phyloP scores from a whole-genome alignment of 148 eudicot genomes.

The Chenopodium quinoa region DNA sequence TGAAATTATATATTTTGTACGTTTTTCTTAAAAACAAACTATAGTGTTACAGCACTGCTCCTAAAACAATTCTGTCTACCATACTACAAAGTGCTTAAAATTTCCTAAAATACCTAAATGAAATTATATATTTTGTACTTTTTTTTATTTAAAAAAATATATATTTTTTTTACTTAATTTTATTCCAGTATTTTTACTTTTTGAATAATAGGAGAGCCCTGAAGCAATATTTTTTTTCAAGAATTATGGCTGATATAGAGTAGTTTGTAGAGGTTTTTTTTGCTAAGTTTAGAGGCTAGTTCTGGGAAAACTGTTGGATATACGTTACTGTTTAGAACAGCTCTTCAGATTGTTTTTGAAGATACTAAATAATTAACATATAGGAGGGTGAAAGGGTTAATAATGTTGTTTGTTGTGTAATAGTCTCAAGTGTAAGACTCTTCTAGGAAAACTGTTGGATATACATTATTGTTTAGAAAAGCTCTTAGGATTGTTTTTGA shows the following conservation, averaged over 20 bases:
- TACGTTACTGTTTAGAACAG: not conserved
- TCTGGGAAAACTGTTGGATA: not conserved
- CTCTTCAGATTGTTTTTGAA: not conserved
- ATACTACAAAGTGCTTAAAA: too few species aligned
- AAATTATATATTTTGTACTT: too few species aligned
- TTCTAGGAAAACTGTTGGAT: not conserved
- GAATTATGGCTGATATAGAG: not conserved
- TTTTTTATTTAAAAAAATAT: too few species aligned
- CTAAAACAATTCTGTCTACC: too few species aligned
- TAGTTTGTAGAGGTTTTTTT: not conserved
- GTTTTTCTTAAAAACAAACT: too few species aligned
- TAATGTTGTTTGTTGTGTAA: not conserved
- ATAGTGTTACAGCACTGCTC: too few species aligned
- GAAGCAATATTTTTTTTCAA: not conserved
- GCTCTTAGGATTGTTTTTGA: not conserved
- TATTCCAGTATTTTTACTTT: too few species aligned
- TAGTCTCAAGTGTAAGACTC: not conserved
- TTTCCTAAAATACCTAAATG: too few species aligned
- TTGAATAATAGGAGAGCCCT: not conserved
- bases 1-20: too few species aligned
- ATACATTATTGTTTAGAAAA: not conserved
- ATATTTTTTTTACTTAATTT: too few species aligned
- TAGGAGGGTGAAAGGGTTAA: not conserved
- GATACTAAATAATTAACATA: too few species aligned
- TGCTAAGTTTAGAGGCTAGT: not conserved